These are phyloP conservation scores for Kazachstania kunashirensis DNA, from an alignment of 805 yeast species.

Conservation along the genomic window DNA sequence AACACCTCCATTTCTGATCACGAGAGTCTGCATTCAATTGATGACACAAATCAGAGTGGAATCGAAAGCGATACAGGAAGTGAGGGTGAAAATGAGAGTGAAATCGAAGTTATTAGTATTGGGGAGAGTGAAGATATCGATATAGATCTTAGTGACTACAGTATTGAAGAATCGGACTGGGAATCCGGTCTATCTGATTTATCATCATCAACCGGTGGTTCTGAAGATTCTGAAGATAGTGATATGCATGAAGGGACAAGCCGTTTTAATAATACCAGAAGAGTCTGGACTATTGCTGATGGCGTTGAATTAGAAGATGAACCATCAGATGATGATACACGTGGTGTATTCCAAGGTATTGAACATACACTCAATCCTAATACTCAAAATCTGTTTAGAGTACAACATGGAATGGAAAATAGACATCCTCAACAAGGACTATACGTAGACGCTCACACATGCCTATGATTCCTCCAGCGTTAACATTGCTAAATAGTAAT, in stretches of 20 bases:
- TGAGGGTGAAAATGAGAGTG: slow-evolving; percentile 8
- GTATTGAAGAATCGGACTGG: slow-evolving; percentile 30
- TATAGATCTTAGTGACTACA: slow-evolving; percentile 28
- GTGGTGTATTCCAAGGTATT: slow-evolving; percentile 27
- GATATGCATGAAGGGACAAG: slow-evolving; percentile 6
- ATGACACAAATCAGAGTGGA: slow-evolving; percentile 2
- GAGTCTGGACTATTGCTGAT: slow-evolving; percentile 25
- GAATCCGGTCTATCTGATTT: slow-evolving; percentile 30
- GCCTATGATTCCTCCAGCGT: slow-evolving; percentile 21
- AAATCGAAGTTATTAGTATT: slow-evolving; percentile 19
- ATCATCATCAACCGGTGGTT: slow-evolving; percentile 18
- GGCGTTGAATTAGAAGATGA: slow-evolving; percentile 25
- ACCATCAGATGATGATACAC: slow-evolving; percentile 23
- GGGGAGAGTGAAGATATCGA: slow-evolving; percentile 27
- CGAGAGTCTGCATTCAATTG: neutral
- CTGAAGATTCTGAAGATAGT: slow-evolving; percentile 4
- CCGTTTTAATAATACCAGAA: slow-evolving; percentile 16
- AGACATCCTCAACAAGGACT: slow-evolving; percentile 16
- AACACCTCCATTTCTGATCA: neutral
- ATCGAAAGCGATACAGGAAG: slow-evolving; percentile 16
- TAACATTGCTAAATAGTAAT: slow-evolving; percentile 21
- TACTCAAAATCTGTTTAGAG: slow-evolving; percentile 21
- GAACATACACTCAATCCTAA: slow-evolving; percentile 27
- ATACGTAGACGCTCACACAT: slow-evolving; percentile 14
- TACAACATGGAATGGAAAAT: slow-evolving; percentile 12